Evolutionary conservation across 1,139 yeast genomes (phyloP).

Genomic region (Suhomyces choctaworum): DNA sequence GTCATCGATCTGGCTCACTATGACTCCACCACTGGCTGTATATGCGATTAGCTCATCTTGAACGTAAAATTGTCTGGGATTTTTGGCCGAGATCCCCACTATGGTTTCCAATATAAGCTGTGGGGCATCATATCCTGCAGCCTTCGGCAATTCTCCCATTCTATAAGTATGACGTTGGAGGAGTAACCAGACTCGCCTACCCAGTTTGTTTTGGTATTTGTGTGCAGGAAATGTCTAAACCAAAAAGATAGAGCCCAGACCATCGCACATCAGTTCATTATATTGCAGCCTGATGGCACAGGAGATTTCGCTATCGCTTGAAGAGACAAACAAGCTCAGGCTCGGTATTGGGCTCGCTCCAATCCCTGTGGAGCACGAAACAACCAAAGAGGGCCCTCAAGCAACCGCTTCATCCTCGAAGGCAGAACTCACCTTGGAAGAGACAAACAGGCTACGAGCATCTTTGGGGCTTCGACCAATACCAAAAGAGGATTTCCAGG

Average conservation of each 20-base stretch:
- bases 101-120: constrained; percentile 23
- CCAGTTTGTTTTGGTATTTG: neutral
- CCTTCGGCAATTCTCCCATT: constrained; percentile 7
- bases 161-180: too few species aligned
- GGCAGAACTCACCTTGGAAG: constrained; percentile 30
- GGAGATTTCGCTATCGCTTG: constrained; percentile 36
- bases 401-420: neutral
- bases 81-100: constrained; percentile 34
- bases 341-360: constrained; percentile 50
- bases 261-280: constrained; percentile 1
- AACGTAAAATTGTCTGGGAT: constrained; percentile 36
- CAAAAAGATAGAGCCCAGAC: neutral
- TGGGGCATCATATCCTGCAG: neutral
- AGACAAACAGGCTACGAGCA: constrained; percentile 41
- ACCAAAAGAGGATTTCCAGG: constrained; percentile 10
- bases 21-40: constrained; percentile 70
- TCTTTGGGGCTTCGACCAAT: constrained; percentile 30
- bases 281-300: constrained; percentile 10
- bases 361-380: constrained; percentile 25
- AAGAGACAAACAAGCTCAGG: constrained; percentile 45
- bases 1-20: constrained; percentile 39
- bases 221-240: constrained; percentile 5
- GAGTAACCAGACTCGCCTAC: neutral
- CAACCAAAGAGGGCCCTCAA: too few species aligned
- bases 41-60: constrained; percentile 51